Percentiles rank a stretch among this genome's conserved stretches.
Evolutionary conservation across 2,329 filamentous ascomycete genomes (phyloP).

Genomic region (Tolypocladium capitatum): DNA sequence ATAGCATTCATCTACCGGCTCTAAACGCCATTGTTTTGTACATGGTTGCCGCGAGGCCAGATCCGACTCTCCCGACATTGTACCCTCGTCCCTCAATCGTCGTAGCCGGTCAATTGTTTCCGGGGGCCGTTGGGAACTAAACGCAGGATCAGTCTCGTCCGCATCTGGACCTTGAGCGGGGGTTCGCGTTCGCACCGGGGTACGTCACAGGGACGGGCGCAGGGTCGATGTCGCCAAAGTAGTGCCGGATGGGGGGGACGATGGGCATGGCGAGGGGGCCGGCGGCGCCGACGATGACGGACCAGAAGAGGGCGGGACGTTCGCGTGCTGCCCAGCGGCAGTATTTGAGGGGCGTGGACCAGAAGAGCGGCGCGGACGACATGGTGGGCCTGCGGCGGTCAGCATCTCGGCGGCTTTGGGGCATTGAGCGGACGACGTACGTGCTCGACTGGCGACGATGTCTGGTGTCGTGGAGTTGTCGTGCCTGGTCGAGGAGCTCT

Average conservation of each 20-base stretch:
- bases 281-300: conserved; percentile 55
- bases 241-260: conserved; percentile 60
- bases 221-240: conserved; percentile 61
- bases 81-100: conserved; percentile 28
- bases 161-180: not conserved
- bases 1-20: not conserved
- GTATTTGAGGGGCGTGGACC: conserved; percentile 71
- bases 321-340: conserved; percentile 77
- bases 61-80: not conserved
- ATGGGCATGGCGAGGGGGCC: conserved; percentile 59
- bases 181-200: conserved; percentile 55
- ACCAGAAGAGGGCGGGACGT: conserved; percentile 86
- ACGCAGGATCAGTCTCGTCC: not conserved
- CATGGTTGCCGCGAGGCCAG: not conserved
- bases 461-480: not conserved
- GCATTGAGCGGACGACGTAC: not conserved
- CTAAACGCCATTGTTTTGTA: conserved; percentile 5
- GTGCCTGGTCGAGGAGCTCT: not conserved
- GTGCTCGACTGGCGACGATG: not conserved
- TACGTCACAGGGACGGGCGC: conserved; percentile 75
- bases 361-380: conserved; percentile 63
- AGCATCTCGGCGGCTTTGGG: not conserved
- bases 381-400: conserved; percentile 27
- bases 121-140: conserved; percentile 45
- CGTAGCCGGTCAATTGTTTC: conserved; percentile 47